Conservation (phyloP, 164 flowering plant genomes). For the Amborella trichopoda region DNA sequence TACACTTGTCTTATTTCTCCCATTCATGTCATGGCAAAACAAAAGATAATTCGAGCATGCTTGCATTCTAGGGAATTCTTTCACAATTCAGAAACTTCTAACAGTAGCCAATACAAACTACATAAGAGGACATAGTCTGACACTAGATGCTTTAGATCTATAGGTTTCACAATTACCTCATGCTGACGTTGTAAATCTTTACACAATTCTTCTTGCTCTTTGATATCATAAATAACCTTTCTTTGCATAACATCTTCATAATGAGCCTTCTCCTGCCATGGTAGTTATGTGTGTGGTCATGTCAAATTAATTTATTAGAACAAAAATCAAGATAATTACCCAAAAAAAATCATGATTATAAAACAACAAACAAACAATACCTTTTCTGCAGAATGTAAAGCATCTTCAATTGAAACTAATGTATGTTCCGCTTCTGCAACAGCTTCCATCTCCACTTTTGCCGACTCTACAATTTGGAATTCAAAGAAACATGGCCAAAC, state of each 20-base stretch:
- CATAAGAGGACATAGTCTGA: too few species aligned
- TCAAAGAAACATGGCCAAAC: slow-evolving; percentile 1
- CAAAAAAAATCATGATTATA: neutral
- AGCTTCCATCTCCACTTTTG: slow-evolving; percentile 60
- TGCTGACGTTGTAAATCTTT: slow-evolving; percentile 35
- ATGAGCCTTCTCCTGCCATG: slow-evolving; percentile 52
- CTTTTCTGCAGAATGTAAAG: slow-evolving; percentile 31
- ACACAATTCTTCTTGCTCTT: slow-evolving; percentile 39
- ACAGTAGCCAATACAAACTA: too few species aligned
- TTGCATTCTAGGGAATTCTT: too few species aligned
- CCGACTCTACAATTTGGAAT: slow-evolving; percentile 41
- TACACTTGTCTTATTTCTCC: too few species aligned
- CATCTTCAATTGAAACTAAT: slow-evolving; percentile 35
- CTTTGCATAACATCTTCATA: slow-evolving; percentile 55
- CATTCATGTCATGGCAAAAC: too few species aligned
- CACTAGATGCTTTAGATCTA: too few species aligned
- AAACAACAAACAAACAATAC: slow-evolving; percentile 19
- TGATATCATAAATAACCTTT: slow-evolving; percentile 51
- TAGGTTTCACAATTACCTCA: slow-evolving; percentile 38
- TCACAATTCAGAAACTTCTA: too few species aligned
- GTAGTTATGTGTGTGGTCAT: neutral
- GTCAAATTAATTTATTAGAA: neutral
- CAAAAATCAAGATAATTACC: neutral
- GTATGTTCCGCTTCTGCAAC: slow-evolving; percentile 50
- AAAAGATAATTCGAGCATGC: too few species aligned